Evolutionary conservation across 306 rosid genomes (phyloP).

Genomic region (Quercus parvula): DNA sequence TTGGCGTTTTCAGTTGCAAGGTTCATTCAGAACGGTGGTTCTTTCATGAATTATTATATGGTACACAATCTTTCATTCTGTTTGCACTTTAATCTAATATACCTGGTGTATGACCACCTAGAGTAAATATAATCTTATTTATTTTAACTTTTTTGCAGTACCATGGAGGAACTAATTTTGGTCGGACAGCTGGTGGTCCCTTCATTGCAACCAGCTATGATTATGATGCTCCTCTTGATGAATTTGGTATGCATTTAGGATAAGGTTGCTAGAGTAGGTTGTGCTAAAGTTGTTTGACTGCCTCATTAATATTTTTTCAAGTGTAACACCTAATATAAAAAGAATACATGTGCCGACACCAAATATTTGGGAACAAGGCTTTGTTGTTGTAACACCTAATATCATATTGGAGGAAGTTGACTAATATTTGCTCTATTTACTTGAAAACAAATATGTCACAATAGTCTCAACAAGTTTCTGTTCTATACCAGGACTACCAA

Average conservation of each 20-base stretch:
- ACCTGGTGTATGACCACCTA: conserved; percentile 2
- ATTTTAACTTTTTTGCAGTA: conserved; percentile 42
- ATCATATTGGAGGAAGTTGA: not conserved
- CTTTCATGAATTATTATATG: conserved; percentile 89
- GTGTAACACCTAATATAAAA: not conserved
- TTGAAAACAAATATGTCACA: not conserved
- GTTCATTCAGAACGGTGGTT: conserved; percentile 83
- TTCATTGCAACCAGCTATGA: conserved; percentile 94
- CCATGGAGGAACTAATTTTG: conserved; percentile 99
- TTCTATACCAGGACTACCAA: conserved; percentile 52
- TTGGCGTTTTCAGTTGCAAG: conserved; percentile 79
- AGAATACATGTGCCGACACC: too few species aligned
- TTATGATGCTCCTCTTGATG: conserved; percentile 90
- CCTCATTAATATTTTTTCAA: not conserved
- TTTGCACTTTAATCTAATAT: not conserved
- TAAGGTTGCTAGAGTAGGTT: not conserved
- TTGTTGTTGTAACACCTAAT: not conserved
- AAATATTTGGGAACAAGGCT: too few species aligned
- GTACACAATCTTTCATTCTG: conserved; percentile 26
- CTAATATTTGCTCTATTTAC: not conserved
- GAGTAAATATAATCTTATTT: not conserved
- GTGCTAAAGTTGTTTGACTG: conserved; percentile 5
- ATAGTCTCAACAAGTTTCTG: conserved; percentile 18
- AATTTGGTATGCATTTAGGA: conserved; percentile 58
- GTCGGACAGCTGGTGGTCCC: conserved; percentile 80